These are phyloP conservation scores for Pterocarpus macrocarpus DNA, from an alignment of 306 rosid species.

Conservation along the genomic window DNA sequence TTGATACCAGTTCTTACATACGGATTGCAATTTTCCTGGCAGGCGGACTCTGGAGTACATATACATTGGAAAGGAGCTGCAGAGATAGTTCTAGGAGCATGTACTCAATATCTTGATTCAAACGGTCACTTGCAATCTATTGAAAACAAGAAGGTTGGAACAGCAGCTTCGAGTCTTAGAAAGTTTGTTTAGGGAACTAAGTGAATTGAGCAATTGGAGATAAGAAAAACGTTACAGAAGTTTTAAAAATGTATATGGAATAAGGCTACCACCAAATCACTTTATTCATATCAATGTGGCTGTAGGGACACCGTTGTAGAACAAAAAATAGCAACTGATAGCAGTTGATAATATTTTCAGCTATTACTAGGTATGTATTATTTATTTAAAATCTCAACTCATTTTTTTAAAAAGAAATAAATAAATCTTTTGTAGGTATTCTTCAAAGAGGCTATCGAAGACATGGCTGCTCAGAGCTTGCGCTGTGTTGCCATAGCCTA, in stretches of 20 bases:
- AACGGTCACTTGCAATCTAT: slow-evolving; percentile 68
- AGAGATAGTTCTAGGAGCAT: slow-evolving; percentile 80
- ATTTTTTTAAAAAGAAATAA: not conserved
- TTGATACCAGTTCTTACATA: too few species aligned
- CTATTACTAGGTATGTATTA: slow-evolving; percentile 21
- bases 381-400: not conserved
- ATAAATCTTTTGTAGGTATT: slow-evolving; percentile 54
- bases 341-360: slow-evolving; percentile 9
- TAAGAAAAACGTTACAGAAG: slow-evolving; percentile 14
- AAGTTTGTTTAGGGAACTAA: slow-evolving; percentile 42
- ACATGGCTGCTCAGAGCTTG: slow-evolving; percentile 92
- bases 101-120: slow-evolving; percentile 78
- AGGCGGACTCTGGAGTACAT: slow-evolving; percentile 75
- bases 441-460: slow-evolving; percentile 71
- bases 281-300: slow-evolving; percentile 2
- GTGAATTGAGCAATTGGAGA: slow-evolving; percentile 32
- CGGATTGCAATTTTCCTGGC: slow-evolving; percentile 46
- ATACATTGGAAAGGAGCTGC: slow-evolving; percentile 99
- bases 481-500: slow-evolving; percentile 96
- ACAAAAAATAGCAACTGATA: slow-evolving; percentile 3
- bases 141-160: slow-evolving; percentile 73
- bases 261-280: slow-evolving; percentile 10
- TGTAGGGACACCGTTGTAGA: slow-evolving; percentile 32
- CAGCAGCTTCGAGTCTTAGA: slow-evolving; percentile 34
- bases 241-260: slow-evolving; percentile 18